A percentile compares a stretch with the other conserved stretches of the same genome.
Conservation (phyloP, 306 rosid genomes). For the Medicago ruthenica region DNA sequence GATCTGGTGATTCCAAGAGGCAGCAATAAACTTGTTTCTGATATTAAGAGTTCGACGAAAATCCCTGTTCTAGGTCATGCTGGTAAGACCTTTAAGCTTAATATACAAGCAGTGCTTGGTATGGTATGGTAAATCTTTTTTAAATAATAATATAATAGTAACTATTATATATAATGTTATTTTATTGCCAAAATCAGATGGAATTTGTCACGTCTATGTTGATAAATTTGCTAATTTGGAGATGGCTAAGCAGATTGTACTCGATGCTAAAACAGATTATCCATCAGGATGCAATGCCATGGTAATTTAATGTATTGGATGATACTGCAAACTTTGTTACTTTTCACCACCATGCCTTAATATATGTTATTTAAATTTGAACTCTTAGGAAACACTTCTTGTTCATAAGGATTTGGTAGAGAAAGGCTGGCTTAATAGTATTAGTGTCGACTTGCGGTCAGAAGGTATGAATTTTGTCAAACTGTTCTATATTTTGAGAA, state of each 20-base stretch:
- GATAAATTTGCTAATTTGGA: slow-evolving; percentile 94
- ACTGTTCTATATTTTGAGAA: slow-evolving; percentile 13
- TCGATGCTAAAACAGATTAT: slow-evolving; percentile 94
- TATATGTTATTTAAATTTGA: slow-evolving; percentile 34
- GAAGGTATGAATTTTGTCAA: slow-evolving; percentile 64
- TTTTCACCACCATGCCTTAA: slow-evolving; percentile 28
- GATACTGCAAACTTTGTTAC: slow-evolving; percentile 26
- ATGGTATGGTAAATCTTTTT: slow-evolving; percentile 3
- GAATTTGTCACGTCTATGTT: slow-evolving; percentile 92
- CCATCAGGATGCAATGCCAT: slow-evolving; percentile 99
- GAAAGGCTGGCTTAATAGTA: slow-evolving; percentile 61
- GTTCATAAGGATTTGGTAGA: slow-evolving; percentile 74
- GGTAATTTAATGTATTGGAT: slow-evolving; percentile 57
- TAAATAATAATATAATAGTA: slow-evolving; percentile 19
- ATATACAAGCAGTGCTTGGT: slow-evolving; percentile 31
- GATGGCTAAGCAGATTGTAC: slow-evolving; percentile 75
- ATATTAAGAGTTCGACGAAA: slow-evolving; percentile 89
- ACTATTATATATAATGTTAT: slow-evolving; percentile 26
- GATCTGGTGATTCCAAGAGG: slow-evolving; percentile 99
- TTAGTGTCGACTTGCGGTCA: slow-evolving; percentile 65
- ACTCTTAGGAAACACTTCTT: slow-evolving; percentile 92
- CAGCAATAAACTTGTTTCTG: slow-evolving; percentile 94
- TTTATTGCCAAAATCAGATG: slow-evolving; percentile 68
- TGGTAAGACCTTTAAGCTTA: slow-evolving; percentile 63
- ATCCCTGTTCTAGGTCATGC: slow-evolving; percentile 99